A percentile compares a stretch with the other conserved stretches of the same genome.
phyloP scores from a whole-genome alignment of 371 early-diverging fungal species.

The Lichtheimia ramosa region DNA sequence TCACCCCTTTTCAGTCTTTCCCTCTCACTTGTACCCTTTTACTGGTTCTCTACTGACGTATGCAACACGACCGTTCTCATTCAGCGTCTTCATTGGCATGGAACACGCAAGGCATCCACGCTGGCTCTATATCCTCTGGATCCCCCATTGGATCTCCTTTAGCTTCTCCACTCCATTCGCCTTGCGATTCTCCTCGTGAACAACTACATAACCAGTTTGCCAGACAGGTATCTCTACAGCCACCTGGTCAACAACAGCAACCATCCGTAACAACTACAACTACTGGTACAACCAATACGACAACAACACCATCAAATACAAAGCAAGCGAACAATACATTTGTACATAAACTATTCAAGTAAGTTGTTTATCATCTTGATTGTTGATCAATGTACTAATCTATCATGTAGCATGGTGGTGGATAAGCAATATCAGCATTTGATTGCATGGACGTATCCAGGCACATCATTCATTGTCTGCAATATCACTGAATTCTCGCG shows the following conservation, averaged over 20 bases:
- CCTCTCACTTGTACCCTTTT: no score
- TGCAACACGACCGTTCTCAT: no score
- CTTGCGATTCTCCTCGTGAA: background rate
- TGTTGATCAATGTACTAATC: no score
- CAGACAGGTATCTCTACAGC: background rate
- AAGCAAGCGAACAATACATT: slow-evolving; percentile 21
- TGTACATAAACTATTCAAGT: slow-evolving; percentile 35
- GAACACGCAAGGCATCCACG: no score
- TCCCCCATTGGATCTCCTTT: background rate
- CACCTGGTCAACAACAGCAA: background rate
- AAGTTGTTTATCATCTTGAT: slow-evolving; percentile 5
- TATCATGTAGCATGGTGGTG: slow-evolving; percentile 62
- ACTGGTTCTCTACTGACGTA: no score
- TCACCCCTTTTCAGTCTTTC: no score
- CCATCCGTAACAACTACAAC: background rate
- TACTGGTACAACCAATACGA: background rate
- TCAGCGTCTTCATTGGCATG: no score
- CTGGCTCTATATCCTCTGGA: background rate
- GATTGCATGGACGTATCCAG: slow-evolving; percentile 77
- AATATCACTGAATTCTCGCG: slow-evolving; percentile 76
- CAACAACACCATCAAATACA: no score
- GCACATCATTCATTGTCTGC: slow-evolving; percentile 83
- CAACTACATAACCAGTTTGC: slow-evolving; percentile 1
- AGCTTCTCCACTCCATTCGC: background rate
- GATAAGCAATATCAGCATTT: slow-evolving; percentile 73